Percentiles rank a stretch among this genome's conserved stretches.
phyloP scores from a whole-genome alignment of 352 stramenopile species.

The Globisporangium ultimum region DNA sequence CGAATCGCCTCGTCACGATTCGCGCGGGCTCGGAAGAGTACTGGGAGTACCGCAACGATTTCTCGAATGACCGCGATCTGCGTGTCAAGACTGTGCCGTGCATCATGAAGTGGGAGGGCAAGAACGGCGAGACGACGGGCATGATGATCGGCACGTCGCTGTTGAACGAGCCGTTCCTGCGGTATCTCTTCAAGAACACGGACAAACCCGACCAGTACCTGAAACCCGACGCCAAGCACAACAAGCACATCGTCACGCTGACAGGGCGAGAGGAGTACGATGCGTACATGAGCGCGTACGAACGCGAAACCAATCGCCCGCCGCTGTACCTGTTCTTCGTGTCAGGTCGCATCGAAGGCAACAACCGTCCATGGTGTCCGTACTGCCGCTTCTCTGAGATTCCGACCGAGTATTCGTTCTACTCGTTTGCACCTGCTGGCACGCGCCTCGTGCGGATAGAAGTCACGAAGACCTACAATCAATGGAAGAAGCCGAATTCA shows the following conservation, averaged over 20 bases:
- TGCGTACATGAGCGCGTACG: conserved; percentile 33
- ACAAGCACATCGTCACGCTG: conserved; percentile 56
- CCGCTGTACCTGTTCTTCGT: conserved; percentile 70
- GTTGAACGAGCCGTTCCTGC: conserved; percentile 48
- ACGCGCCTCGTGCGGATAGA: conserved; percentile 60
- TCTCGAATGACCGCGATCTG: conserved; percentile 55
- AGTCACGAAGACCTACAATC: conserved; percentile 52
- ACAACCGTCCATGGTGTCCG: conserved; percentile 77
- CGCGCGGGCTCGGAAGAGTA: conserved; percentile 44
- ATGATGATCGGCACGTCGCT: conserved; percentile 51
- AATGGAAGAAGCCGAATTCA: conserved; percentile 58
- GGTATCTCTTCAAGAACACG: conserved; percentile 62
- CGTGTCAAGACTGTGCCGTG: conserved; percentile 57
- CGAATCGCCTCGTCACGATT: conserved; percentile 59
- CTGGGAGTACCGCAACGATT: conserved; percentile 53
- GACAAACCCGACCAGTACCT: conserved; percentile 43
- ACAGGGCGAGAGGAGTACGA: conserved; percentile 38
- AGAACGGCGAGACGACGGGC: conserved; percentile 44
- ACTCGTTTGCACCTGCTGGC: conserved; percentile 55
- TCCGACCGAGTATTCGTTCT: conserved; percentile 69
- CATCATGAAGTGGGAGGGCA: conserved; percentile 60
- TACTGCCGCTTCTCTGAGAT: conserved; percentile 80
- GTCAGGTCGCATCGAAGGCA: conserved; percentile 53
- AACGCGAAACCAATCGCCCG: conserved; percentile 23
- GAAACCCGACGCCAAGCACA: conserved; percentile 30